Base-by-base conservation (phyloP, 768 basidiomycete genomes). In the Phylloporus scabripes region DNA sequence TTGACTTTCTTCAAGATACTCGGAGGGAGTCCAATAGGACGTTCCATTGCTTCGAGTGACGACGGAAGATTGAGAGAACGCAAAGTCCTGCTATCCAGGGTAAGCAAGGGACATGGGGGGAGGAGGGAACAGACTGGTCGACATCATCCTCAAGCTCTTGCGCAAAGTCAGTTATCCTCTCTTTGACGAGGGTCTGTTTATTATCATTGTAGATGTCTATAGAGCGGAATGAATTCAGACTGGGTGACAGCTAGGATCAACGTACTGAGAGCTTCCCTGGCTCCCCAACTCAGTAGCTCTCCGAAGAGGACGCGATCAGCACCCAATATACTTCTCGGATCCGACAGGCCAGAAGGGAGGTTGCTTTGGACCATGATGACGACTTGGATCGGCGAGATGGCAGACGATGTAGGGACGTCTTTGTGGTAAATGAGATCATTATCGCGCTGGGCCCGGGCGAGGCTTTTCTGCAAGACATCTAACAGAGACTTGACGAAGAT, bases 351-450 rank as follows among this genome's bases (percentile, higher is more conserved):
- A 1, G 72, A 65, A 0, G 84, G 82, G 2, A 82, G 59, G 14
- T 67, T 76, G 2, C 82, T 65, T 51, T 82, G 77, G 29, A 83
- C 87, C 61, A 97, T 78, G 9, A 78, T 68, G 2, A 82, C 80
- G 32, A 81, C 81, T 26, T 74, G 71, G 43, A 97, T 82, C 0
- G 76, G 62, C 0, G 82, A 70, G 7, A 96, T 77, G 14, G 83
- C 76, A 2, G 85, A 80, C 4, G 78, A 58, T 0, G 92, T 72
- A 1, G 94, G 92, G 1, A 95, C 74, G 48, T 90, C 85, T 44
- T 90, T 78, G 57, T 96, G 92, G 69, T 97, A 99, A 33, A 99
- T 96, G 7, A 96, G 72, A 66, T 95, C 88, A 64, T 99, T 99
- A 66, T 98, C 95, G 28, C 91, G 80, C 54, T 85, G 80, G 0